Conservation (phyloP, 345 rosid species). For the Mangifera indica region DNA sequence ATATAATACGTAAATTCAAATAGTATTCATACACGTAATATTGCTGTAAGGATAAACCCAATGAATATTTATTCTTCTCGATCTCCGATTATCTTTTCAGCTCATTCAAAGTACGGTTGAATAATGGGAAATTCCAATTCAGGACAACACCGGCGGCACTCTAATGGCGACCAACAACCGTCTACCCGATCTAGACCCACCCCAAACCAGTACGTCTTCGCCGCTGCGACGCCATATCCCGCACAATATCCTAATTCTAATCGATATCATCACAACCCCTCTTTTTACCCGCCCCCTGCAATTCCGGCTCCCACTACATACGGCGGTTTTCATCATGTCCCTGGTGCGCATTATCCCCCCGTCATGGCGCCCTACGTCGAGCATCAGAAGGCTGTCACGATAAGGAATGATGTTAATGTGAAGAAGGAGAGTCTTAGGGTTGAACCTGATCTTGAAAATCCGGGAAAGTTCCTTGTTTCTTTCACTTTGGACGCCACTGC, state of each 20-base stretch:
- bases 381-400: constrained; percentile 55
- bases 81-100: too few species aligned
- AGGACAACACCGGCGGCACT: constrained; percentile 30
- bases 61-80: too few species aligned
- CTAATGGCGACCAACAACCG: constrained; percentile 20
- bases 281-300: constrained; percentile 29
- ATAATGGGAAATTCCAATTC: constrained; percentile 34
- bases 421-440: constrained; percentile 47
- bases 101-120: not conserved
- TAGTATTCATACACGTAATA: too few species aligned
- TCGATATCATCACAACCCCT: constrained; percentile 23
- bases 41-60: too few species aligned
- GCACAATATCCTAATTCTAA: constrained; percentile 37
- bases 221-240: constrained; percentile 44
- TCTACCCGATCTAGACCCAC: constrained; percentile 25
- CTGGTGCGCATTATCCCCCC: constrained; percentile 30
- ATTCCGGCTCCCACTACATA: constrained; percentile 17
- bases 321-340: constrained; percentile 28
- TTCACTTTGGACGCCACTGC: constrained; percentile 55
- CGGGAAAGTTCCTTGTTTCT: constrained; percentile 40
- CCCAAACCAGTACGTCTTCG: constrained; percentile 37
- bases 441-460: constrained; percentile 40
- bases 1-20: too few species aligned
- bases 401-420: constrained; percentile 49
- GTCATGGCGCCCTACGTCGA: constrained; percentile 30